Conservation (phyloP, 2,329 filamentous ascomycete genomes). For the Botrytis cinerea region DNA sequence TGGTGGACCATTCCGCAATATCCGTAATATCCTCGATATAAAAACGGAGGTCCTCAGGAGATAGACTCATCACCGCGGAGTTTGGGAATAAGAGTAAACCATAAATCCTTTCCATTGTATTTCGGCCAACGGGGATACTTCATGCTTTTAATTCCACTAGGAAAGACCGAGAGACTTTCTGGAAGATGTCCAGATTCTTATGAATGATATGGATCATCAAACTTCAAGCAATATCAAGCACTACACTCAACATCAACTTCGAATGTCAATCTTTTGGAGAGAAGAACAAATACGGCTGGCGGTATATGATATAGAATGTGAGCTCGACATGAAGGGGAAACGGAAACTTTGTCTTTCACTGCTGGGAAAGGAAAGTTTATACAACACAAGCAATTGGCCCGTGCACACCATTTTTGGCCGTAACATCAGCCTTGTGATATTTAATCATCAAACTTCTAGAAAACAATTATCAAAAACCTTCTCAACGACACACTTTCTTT, state of each 20-base stretch:
- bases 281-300: neutral
- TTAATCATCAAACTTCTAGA: conserved; percentile 10
- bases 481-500: conserved; percentile 3
- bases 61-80: neutral
- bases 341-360: neutral
- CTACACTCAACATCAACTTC: neutral
- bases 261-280: neutral
- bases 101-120: neutral
- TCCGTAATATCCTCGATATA: conserved; percentile 12
- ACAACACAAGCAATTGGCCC: conserved; percentile 4
- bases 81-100: neutral
- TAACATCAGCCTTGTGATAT: conserved; percentile 20
- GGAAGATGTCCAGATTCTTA: neutral
- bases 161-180: neutral
- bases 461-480: conserved; percentile 8
- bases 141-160: neutral
- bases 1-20: neutral
- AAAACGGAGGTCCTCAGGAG: neutral
- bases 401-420: conserved; percentile 10
- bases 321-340: neutral
- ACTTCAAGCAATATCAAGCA: neutral
- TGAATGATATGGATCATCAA: neutral
- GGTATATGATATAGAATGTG: neutral
- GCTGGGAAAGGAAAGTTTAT: conserved; percentile 1
- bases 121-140: neutral